Base-by-base conservation (phyloP, 257 asterid species). In the Solanum tacnaense region DNA sequence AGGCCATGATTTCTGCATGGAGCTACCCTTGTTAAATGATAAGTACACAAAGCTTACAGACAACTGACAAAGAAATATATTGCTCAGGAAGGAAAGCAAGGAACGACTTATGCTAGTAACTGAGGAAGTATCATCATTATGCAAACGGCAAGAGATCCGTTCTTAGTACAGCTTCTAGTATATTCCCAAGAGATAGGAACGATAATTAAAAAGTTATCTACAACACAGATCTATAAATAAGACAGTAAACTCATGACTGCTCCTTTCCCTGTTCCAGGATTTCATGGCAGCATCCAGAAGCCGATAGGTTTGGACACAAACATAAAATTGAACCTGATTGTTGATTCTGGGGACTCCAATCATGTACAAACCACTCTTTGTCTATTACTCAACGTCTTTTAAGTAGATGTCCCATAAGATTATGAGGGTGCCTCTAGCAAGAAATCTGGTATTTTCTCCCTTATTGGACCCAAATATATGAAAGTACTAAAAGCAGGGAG, bases 1-100 rank as follows among this genome's bases (percentile, higher is more conserved):
- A 31, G 71, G 86, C 70, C 71, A 82, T 82, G 86, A 86, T 71
- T 90, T 89, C 94, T 92, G 91, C 89, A 86, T 56, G 84, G 38
- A 32, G 78, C 52, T 81, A 20, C 70, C 31, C 70, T 82, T 6
- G 86, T 49, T 82, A 82, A 27, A 82, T 82, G 71, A 49, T 20
- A 81, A 46, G 41, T 49, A 49, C 85, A 79, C 71, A 82, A 39
- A 86, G 20, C 76, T 44, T 27, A 72, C 46, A 70, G 27, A 49
- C 86, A 82, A 49, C 21, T 31, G 31, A 18, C 71, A 29, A 49
- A 49, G 34, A 29, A 39, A 18, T 82, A 82, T 46, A 49, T 20
- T 31, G 41, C 71, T 49, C 44, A 32, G 38, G 23, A 29, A 31
- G 86, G 86, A 82, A 15, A 81, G 36, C 70, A 49, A 29, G 41